phyloP scores from a whole-genome alignment of 495 filamentous ascomycete genomes.

The Talaromyces thailandensis region DNA sequence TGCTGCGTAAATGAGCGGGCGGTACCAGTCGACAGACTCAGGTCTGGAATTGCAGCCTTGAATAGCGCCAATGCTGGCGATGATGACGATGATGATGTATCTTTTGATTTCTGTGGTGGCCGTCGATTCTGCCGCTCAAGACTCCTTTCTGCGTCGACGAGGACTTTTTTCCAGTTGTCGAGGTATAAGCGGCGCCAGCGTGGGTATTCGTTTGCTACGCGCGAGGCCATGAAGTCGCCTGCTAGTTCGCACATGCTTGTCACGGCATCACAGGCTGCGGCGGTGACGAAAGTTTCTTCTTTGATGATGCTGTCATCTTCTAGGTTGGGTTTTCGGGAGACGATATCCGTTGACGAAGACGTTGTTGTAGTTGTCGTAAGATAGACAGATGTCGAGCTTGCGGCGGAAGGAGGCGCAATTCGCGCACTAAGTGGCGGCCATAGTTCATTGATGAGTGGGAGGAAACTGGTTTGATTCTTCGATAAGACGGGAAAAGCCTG shows the following conservation, averaged over 20 bases:
- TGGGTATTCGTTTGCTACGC: slow-evolving; percentile 64
- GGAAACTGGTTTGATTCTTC: slow-evolving; percentile 66
- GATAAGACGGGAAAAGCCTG: slow-evolving; percentile 60
- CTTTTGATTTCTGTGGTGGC: not conserved
- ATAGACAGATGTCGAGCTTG: slow-evolving; percentile 23
- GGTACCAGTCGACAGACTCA: slow-evolving; percentile 8
- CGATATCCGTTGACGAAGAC: slow-evolving; percentile 20
- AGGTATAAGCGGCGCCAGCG: slow-evolving; percentile 38
- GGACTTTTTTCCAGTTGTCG: slow-evolving; percentile 29
- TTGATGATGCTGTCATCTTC: slow-evolving; percentile 35
- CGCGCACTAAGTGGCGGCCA: slow-evolving; percentile 72
- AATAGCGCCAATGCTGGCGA: not conserved
- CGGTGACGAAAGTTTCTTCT: slow-evolving; percentile 63
- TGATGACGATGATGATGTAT: not conserved
- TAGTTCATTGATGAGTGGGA: slow-evolving; percentile 80
- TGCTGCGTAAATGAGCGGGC: slow-evolving; percentile 30
- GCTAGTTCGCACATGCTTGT: slow-evolving; percentile 48
- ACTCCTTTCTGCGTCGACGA: slow-evolving; percentile 24
- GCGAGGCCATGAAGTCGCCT: slow-evolving; percentile 69
- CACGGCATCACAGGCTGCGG: slow-evolving; percentile 58
- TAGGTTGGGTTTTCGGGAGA: slow-evolving; percentile 9
- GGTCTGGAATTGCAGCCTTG: not conserved
- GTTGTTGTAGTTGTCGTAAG: not conserved
- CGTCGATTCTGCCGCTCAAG: slow-evolving; percentile 13
- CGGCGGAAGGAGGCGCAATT: slow-evolving; percentile 40